Evolutionary conservation across 768 basidiomycete genomes (phyloP).

Genomic region (Hortiboletus flavorubellus): DNA sequence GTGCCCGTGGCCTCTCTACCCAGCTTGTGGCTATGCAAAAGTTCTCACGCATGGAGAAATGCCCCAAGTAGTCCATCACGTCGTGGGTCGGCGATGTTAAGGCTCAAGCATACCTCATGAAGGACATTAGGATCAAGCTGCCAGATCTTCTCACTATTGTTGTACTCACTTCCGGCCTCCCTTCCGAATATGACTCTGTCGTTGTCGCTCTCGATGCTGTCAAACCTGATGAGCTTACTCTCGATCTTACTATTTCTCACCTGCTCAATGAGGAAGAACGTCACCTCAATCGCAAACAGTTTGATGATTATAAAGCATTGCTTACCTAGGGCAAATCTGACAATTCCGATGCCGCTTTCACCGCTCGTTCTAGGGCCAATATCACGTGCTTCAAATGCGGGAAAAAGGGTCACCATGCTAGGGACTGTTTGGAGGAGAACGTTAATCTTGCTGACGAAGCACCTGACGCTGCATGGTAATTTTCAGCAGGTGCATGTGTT

Average conservation of each 20-base stretch:
- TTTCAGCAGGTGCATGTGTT: neutral
- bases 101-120: neutral
- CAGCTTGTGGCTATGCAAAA: neutral
- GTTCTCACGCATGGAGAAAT: neutral
- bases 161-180: neutral
- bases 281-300: neutral
- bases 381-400: neutral
- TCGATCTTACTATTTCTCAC: neutral
- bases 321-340: neutral
- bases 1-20: neutral
- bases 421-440: neutral
- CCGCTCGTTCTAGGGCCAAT: neutral
- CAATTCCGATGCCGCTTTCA: neutral
- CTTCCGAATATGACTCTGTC: neutral
- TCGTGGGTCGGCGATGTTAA: neutral
- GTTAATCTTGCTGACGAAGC: neutral
- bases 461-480: neutral
- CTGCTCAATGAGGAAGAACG: neutral
- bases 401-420: constrained; percentile 18
- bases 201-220: neutral
- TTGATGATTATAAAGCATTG: neutral
- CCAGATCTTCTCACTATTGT: neutral
- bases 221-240: neutral
- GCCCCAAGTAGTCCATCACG: neutral
- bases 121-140: too few species aligned